These are phyloP conservation scores for Somion occarium DNA, from an alignment of 1,284 basidiomycete species.

Conservation along the genomic window DNA sequence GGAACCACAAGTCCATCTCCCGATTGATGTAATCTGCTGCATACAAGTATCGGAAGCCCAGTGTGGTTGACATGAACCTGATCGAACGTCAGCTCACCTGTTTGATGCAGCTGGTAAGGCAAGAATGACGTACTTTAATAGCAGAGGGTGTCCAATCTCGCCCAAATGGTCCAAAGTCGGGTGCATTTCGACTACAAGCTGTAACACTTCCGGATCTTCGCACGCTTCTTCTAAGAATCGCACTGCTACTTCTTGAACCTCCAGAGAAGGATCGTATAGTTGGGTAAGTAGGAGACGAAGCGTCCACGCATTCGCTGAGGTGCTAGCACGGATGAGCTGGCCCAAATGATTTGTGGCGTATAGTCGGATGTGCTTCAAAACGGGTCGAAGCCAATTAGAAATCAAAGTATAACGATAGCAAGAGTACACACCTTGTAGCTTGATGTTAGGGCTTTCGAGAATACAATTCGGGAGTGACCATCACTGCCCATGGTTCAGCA, in stretches of 20 bases:
- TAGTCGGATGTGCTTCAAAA: constrained; percentile 71
- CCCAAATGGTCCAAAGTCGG: constrained; percentile 95
- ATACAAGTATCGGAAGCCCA: constrained; percentile 90
- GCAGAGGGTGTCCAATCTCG: constrained; percentile 83
- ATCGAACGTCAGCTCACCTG: background rate
- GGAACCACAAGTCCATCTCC: constrained; percentile 95
- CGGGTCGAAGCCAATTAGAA: constrained; percentile 4
- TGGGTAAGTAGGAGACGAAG: constrained; percentile 90
- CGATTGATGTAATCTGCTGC: constrained; percentile 90
- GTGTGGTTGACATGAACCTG: constrained; percentile 93
- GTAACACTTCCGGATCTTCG: constrained; percentile 76
- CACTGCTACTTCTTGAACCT: constrained; percentile 89
- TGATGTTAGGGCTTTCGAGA: constrained; percentile 92
- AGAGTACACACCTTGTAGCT: constrained; percentile 64
- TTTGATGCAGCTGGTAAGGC: background rate
- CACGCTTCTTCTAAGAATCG: constrained; percentile 89
- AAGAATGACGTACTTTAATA: constrained; percentile 64
- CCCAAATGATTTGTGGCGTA: constrained; percentile 89
- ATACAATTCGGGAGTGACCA: constrained; percentile 85
- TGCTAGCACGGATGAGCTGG: constrained; percentile 63
- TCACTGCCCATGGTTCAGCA: constrained; percentile 50
- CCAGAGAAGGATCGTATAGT: constrained; percentile 87
- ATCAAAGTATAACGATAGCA: constrained; percentile 2
- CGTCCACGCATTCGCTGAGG: constrained; percentile 76
- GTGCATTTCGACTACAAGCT: constrained; percentile 91